Evolutionary conservation across 1,139 yeast species (phyloP), one percentile per base, ranked within the genome.

Genomic region (Yamadazyma sp.): DNA sequence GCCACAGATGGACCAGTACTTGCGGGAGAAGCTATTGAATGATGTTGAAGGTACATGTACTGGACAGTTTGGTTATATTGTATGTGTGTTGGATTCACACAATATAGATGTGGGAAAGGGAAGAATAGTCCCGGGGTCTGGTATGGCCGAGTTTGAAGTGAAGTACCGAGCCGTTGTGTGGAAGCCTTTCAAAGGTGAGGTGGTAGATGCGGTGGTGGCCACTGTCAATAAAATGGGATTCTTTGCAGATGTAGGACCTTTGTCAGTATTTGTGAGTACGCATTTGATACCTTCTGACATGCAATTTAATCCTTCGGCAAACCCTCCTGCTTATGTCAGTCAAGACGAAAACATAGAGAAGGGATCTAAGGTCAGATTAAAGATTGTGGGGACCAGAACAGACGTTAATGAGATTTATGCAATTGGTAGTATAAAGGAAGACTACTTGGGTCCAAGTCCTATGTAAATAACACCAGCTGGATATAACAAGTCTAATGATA

Each of bases 41-140:
- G 98, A 92, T 56, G 98, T 94, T 34, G 99, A 92, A 64, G 99
- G 99, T 15, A 89, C 97, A 1, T 94, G 98, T 67, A 89, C 98
- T 1, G 99, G 99, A 52, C 96, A 92, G 62, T 92, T 92, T 66
- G 99, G 99, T 6, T 92, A 92, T 62, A 92, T 92, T 52, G 86
- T 92, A 42, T 92, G 97, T 64, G 98, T 92, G 30, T 73, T 92
- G 59, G 98, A 92, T 58, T 88, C 95, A 50, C 88, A 87, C 85
- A 80, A 84, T 52, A 88, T 94, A 45, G 97, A 92, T 57, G 95
- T 92, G 33, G 98, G 97, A 35, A 85, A 88, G 53, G 99, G 98
- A 22, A 74, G 88, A 53, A 87, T 92, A 46, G 77, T 92, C 36
- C 96, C 98, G 2, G 84, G 92, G 10, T 64, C 75, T 29, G 98